These are phyloP conservation scores for Plasmopara muralis DNA, from an alignment of 352 stramenopile genomes.

Conservation along the genomic window DNA sequence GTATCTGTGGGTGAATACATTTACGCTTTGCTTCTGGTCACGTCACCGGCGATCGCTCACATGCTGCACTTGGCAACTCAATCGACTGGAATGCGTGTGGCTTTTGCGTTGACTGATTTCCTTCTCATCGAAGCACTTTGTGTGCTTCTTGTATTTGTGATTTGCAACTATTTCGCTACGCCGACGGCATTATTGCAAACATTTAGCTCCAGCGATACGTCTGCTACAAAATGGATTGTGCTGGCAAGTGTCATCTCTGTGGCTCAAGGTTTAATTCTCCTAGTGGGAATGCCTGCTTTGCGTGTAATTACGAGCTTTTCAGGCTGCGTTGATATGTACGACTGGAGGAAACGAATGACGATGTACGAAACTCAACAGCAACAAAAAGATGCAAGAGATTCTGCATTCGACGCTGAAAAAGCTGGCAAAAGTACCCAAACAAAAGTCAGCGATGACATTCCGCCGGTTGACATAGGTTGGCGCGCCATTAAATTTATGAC, in stretches of 20 bases:
- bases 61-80: slow-evolving; percentile 38
- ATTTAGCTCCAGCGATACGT: slow-evolving; percentile 5
- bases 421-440: not conserved
- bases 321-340: slow-evolving; percentile 32
- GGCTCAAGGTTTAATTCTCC: slow-evolving; percentile 21
- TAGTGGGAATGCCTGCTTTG: slow-evolving; percentile 21
- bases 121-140: slow-evolving; percentile 33
- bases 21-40: slow-evolving; percentile 61
- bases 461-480: slow-evolving; percentile 40
- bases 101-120: slow-evolving; percentile 38
- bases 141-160: slow-evolving; percentile 12
- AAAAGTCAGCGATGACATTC: slow-evolving; percentile 6
- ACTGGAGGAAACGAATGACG: slow-evolving; percentile 32
- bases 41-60: slow-evolving; percentile 63
- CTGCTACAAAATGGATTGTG: slow-evolving; percentile 18
- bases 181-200: slow-evolving; percentile 7
- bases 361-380: slow-evolving; percentile 31
- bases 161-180: slow-evolving; percentile 11
- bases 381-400: slow-evolving; percentile 12
- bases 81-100: slow-evolving; percentile 57
- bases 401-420: not conserved
- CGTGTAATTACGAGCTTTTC: slow-evolving; percentile 28
- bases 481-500: slow-evolving; percentile 48
- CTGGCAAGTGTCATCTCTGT: slow-evolving; percentile 22
- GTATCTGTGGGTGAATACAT: slow-evolving; percentile 86